Evolutionary conservation across 306 rosid species (phyloP).

Genomic region (Corylus heterophylla): DNA sequence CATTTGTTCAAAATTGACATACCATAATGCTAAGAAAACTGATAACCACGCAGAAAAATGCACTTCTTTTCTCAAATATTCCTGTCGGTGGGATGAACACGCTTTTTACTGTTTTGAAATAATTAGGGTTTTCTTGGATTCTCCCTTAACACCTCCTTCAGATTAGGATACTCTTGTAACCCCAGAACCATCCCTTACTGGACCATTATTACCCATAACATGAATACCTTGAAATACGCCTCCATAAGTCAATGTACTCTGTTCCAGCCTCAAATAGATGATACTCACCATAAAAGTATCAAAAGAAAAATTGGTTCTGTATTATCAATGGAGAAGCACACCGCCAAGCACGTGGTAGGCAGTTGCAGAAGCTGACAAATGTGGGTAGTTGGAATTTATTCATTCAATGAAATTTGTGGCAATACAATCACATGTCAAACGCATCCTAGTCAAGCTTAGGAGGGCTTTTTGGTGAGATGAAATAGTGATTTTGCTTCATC

Average conservation of each 20-base stretch:
- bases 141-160: neutral
- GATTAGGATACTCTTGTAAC: neutral
- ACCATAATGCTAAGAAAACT: neutral
- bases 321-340: neutral
- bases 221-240: neutral
- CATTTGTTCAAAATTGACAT: neutral
- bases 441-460: neutral
- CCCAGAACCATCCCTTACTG: neutral
- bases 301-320: neutral
- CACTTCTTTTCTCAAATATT: neutral
- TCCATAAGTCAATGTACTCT: neutral
- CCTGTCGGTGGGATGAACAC: neutral
- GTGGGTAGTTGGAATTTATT: neutral
- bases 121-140: conserved; percentile 2
- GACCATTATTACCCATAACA: neutral
- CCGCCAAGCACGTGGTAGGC: conserved; percentile 1
- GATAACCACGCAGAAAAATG: neutral
- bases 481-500: neutral
- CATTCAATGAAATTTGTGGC: neutral
- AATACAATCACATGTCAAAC: neutral
- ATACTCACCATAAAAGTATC: neutral
- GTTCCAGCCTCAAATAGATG: neutral
- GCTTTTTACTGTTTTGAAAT: neutral
- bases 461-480: neutral
- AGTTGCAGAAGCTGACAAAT: conserved; percentile 1